Conservation (phyloP, 352 stramenopile genomes). For the Phytophthora fragariaefolia region DNA sequence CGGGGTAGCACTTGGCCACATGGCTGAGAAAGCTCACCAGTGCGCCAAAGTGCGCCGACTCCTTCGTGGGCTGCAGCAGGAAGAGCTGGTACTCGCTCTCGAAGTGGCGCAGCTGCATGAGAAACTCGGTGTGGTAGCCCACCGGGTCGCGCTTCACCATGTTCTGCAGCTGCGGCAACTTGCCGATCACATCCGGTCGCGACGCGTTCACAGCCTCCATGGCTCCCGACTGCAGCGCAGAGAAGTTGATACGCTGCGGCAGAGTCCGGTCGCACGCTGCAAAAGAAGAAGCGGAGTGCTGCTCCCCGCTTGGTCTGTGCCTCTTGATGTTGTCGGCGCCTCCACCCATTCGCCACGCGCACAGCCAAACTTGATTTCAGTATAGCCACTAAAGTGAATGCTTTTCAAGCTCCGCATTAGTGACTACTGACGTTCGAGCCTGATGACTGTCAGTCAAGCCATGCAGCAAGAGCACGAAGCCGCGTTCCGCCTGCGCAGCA, state of each 20-base stretch:
- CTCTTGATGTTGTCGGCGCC: constrained; percentile 19
- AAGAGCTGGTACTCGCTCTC: constrained; percentile 97
- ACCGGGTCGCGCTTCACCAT: constrained; percentile 98
- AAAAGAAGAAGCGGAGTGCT: constrained; percentile 9
- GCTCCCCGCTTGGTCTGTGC: not conserved
- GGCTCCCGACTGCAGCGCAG: not conserved
- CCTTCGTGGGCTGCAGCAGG: constrained; percentile 91
- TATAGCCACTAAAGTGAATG: not conserved
- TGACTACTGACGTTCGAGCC: not conserved
- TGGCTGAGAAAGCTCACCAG: constrained; percentile 98
- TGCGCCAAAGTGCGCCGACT: constrained; percentile 94
- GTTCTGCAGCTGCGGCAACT: constrained; percentile 98
- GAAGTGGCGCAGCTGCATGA: constrained; percentile 97
- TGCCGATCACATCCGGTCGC: constrained; percentile 87
- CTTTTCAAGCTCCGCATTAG: not conserved
- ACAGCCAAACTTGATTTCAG: not conserved
- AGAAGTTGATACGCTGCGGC: not conserved
- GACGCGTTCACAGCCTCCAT: constrained; percentile 82
- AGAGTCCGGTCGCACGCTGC: not conserved
- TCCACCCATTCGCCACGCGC: constrained; percentile 40
- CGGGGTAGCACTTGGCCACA: constrained; percentile 90
- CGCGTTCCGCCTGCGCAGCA: constrained; percentile 29
- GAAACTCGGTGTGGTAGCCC: constrained; percentile 97
- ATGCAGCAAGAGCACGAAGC: constrained; percentile 51
- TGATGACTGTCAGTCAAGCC: no score